phyloP scores from a whole-genome alignment of 768 basidiomycete genomes.

The Boletus rex-veris region DNA sequence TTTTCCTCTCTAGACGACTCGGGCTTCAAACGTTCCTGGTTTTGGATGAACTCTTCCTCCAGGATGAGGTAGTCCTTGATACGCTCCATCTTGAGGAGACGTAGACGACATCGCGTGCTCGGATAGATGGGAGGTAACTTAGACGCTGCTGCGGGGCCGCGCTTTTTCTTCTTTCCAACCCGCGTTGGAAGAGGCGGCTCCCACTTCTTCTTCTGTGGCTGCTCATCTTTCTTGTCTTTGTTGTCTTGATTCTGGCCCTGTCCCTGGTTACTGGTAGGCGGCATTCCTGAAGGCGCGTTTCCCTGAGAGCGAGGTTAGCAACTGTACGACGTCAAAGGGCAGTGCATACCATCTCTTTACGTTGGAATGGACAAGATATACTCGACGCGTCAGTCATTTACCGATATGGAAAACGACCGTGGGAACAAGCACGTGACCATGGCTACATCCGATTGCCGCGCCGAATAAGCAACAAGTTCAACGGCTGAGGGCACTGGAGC shows the following conservation, averaged over 20 bases:
- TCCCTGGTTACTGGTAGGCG: slow-evolving; percentile 32
- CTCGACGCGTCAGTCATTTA: slow-evolving; percentile 54
- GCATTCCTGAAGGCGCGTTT: slow-evolving; percentile 66
- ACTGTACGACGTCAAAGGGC: not conserved
- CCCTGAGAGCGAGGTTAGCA: slow-evolving; percentile 46
- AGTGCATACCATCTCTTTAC: slow-evolving; percentile 23
- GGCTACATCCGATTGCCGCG: slow-evolving; percentile 6
- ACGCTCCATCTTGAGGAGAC: slow-evolving; percentile 93
- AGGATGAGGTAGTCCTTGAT: slow-evolving; percentile 97
- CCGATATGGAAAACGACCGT: slow-evolving; percentile 34
- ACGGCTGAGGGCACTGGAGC: not conserved
- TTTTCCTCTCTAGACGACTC: slow-evolving; percentile 88
- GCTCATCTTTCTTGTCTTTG: slow-evolving; percentile 43
- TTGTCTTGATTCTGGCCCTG: slow-evolving; percentile 46
- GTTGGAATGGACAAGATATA: not conserved
- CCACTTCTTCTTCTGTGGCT: slow-evolving; percentile 87
- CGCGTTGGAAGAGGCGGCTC: slow-evolving; percentile 96
- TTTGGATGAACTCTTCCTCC: slow-evolving; percentile 92
- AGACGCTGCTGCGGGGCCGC: slow-evolving; percentile 86
- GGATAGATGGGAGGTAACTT: slow-evolving; percentile 93
- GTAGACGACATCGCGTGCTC: slow-evolving; percentile 91
- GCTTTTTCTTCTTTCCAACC: slow-evolving; percentile 93
- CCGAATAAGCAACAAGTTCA: slow-evolving; percentile 3
- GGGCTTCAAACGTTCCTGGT: slow-evolving; percentile 88
- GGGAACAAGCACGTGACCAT: slow-evolving; percentile 22